Evolutionary conservation across 176 grass and related monocot species (phyloP).

Genomic region (Thalia dealbata): DNA sequence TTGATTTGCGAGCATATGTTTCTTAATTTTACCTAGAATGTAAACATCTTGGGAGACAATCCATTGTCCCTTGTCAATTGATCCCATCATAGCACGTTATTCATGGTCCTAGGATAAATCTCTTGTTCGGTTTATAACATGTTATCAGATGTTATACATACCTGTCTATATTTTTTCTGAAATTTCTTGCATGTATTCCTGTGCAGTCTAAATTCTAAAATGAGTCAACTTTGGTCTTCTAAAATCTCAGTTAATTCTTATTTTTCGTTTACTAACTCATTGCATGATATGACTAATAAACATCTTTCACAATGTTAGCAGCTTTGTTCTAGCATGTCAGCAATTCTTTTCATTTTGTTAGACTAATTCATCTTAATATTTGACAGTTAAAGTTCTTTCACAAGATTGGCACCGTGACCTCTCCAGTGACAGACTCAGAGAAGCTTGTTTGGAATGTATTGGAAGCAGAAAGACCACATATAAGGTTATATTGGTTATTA

Average conservation of each 20-base stretch:
- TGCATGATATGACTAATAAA: not conserved
- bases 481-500: slow-evolving; percentile 50
- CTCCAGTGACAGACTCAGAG: slow-evolving; percentile 66
- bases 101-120: too few relatives aligned
- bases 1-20: too few relatives aligned
- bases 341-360: not conserved
- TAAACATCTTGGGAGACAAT: too few relatives aligned
- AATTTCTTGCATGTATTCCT: too few relatives aligned
- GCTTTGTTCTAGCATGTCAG: not conserved
- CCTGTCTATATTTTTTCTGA: too few relatives aligned
- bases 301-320: not conserved
- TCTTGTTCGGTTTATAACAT: too few relatives aligned
- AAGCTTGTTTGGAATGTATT: slow-evolving; percentile 86
- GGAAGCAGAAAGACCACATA: slow-evolving; percentile 64
- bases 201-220: too few relatives aligned
- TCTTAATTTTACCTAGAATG: too few relatives aligned
- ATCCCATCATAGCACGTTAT: too few relatives aligned
- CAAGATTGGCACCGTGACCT: slow-evolving; percentile 57
- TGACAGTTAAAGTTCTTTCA: slow-evolving; percentile 86
- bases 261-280: not conserved
- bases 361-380: slow-evolving; percentile 5
- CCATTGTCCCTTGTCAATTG: too few relatives aligned
- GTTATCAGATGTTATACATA: too few relatives aligned
- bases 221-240: too few relatives aligned
- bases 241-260: not conserved